Evolutionary conservation across 768 basidiomycete genomes (phyloP).

Genomic region (Hydnum rufescens): DNA sequence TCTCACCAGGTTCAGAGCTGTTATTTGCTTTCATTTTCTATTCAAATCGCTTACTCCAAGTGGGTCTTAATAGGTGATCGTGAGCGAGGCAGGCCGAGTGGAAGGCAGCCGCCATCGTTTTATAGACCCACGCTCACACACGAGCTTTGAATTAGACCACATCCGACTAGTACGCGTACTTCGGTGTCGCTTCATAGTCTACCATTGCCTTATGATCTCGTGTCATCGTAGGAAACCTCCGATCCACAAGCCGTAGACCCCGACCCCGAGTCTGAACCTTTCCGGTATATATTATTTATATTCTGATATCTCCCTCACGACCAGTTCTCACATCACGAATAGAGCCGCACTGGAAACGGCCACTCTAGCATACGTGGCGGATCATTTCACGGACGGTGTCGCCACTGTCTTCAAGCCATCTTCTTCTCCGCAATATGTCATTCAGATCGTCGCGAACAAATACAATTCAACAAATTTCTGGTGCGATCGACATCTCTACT

Average conservation of each 20-base stretch:
- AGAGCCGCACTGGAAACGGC: conserved; percentile 57
- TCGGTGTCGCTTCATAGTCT: not conserved
- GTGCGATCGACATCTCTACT: conserved; percentile 21
- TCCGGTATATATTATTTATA: conserved; percentile 34
- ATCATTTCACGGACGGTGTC: conserved; percentile 73
- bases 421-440: conserved; percentile 29
- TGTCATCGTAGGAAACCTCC: conserved; percentile 42
- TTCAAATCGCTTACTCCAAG: not conserved
- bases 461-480: conserved; percentile 90
- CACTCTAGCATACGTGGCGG: conserved; percentile 42
- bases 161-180: conserved; percentile 43
- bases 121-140: conserved; percentile 63
- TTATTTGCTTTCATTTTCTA: too few relatives aligned
- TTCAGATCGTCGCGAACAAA: conserved; percentile 88
- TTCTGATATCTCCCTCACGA: not conserved
- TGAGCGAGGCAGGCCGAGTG: conserved; percentile 51
- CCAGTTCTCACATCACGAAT: not conserved
- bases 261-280: conserved; percentile 45
- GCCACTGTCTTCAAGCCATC: conserved; percentile 35
- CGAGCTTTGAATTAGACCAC: conserved; percentile 71
- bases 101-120: conserved; percentile 26
- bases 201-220: not conserved
- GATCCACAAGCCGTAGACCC: conserved; percentile 45
- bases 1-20: conserved; percentile 44
- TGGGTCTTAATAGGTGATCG: conserved; percentile 38